These are phyloP conservation scores for Cichorium intybus DNA, from an alignment of 140 eudicot genomes.

Conservation along the genomic window DNA sequence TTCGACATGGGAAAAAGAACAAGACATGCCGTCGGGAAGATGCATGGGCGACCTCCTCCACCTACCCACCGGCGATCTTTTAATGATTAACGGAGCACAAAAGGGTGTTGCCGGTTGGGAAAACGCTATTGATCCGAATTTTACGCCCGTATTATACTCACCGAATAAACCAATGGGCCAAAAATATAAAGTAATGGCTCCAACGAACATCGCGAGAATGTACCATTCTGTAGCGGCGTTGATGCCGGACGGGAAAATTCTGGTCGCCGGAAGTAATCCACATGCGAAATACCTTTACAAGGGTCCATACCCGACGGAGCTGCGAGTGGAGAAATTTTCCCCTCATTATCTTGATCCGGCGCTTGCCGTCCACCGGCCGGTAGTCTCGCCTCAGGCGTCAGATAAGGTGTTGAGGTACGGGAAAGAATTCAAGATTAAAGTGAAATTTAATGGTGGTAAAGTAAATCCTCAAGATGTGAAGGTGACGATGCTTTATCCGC, in stretches of 20 bases:
- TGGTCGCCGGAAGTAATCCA: conserved; percentile 86
- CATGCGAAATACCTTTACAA: conserved; percentile 34
- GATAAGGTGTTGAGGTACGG: conserved; percentile 42
- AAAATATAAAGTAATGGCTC: conserved; percentile 43
- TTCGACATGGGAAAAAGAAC: conserved; percentile 65
- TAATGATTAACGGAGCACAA: conserved; percentile 70
- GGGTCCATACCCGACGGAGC: conserved; percentile 56
- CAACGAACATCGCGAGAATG: conserved; percentile 68
- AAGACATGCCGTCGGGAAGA: conserved; percentile 63
- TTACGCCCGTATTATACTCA: conserved; percentile 55
- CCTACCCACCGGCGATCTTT: conserved; percentile 70
- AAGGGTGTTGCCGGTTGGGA: conserved; percentile 79
- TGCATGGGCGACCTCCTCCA: conserved; percentile 72
- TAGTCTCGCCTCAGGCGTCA: background rate
- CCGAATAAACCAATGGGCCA: conserved; percentile 43
- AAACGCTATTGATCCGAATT: conserved; percentile 56
- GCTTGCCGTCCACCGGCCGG: conserved; percentile 31
- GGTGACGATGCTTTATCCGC: conserved; percentile 68
- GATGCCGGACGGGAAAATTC: conserved; percentile 47
- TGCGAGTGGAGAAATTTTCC: conserved; percentile 69
- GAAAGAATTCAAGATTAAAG: conserved; percentile 19
- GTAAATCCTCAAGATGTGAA: conserved; percentile 38
- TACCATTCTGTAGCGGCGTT: conserved; percentile 70
- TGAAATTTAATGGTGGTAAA: background rate
- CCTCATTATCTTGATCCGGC: conserved; percentile 73